These are phyloP conservation scores for Aspergillus jensenii DNA, from an alignment of 2,329 filamentous ascomycete species.

Conservation along the genomic window DNA sequence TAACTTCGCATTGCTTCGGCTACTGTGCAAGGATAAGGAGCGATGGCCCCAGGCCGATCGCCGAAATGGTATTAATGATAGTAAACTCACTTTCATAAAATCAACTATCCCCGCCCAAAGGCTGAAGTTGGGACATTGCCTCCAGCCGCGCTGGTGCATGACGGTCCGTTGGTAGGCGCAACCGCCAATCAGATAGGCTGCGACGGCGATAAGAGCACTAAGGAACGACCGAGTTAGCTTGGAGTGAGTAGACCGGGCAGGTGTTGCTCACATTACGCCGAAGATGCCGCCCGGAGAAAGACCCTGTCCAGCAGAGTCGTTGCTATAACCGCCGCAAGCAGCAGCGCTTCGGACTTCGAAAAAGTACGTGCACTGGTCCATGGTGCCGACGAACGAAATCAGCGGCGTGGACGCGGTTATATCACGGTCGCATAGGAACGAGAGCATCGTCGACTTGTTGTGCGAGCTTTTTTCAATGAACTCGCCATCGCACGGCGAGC, in stretches of 20 bases:
- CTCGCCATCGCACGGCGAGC: slow-evolving; percentile 64
- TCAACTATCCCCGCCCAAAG: slow-evolving; percentile 86
- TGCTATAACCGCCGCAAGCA: slow-evolving; percentile 73
- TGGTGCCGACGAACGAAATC: slow-evolving; percentile 82
- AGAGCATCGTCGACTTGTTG: slow-evolving; percentile 79
- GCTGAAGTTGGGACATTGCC: slow-evolving; percentile 89
- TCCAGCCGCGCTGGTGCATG: slow-evolving; percentile 90
- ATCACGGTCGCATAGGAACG: slow-evolving; percentile 88
- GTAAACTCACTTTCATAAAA: slow-evolving; percentile 72
- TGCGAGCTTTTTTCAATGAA: slow-evolving; percentile 27
- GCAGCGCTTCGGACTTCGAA: slow-evolving; percentile 87
- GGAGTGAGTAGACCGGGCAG: background rate
- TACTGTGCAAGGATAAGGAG: slow-evolving; percentile 18
- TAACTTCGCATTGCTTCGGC: slow-evolving; percentile 24
- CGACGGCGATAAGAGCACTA: slow-evolving; percentile 65
- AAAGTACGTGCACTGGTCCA: slow-evolving; percentile 91
- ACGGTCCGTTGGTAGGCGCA: slow-evolving; percentile 95
- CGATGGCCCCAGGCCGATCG: slow-evolving; percentile 27
- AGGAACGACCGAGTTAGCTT: background rate
- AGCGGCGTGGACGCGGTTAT: slow-evolving; percentile 66
- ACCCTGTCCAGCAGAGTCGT: slow-evolving; percentile 52
- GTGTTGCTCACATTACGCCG: slow-evolving; percentile 69
- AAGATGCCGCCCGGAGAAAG: slow-evolving; percentile 76
- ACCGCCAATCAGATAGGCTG: slow-evolving; percentile 88
- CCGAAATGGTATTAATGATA: slow-evolving; percentile 39